These are phyloP conservation scores for Dothideomycetes sp. DNA, from an alignment of 2,329 filamentous ascomycete species.

Conservation along the genomic window DNA sequence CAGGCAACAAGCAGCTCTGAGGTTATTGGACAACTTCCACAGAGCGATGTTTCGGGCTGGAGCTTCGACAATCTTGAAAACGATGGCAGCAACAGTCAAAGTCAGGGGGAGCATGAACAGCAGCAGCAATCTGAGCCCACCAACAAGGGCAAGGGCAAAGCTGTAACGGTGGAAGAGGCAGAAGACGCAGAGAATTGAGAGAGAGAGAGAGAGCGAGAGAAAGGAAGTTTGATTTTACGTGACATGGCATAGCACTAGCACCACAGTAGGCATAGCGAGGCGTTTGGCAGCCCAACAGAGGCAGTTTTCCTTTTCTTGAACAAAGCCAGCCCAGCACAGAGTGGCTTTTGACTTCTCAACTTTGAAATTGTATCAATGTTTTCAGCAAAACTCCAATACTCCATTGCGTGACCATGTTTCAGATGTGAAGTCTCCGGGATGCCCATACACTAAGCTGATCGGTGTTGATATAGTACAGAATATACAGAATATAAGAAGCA, in stretches of 20 bases:
- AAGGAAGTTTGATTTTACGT: constrained; percentile 2
- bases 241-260: constrained; percentile 3
- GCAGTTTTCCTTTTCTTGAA: background rate
- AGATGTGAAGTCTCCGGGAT: too few species aligned
- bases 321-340: constrained; percentile 6
- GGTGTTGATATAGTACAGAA: background rate
- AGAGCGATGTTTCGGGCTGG: constrained; percentile 16
- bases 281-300: constrained; percentile 7
- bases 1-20: background rate
- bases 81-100: constrained; percentile 4
- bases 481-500: constrained; percentile 6
- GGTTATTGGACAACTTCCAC: background rate
- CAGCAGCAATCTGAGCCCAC: constrained; percentile 10
- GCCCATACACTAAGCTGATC: too few species aligned
- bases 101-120: constrained; percentile 4
- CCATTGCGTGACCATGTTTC: too few species aligned
- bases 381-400: too few species aligned
- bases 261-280: constrained; percentile 12
- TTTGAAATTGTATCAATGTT: too few species aligned
- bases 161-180: constrained; percentile 33
- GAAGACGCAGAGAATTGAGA: constrained; percentile 20
- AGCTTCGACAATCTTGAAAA: constrained; percentile 14
- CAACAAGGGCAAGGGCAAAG: constrained; percentile 27
- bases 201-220: too few species aligned
- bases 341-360: background rate